These are phyloP conservation scores for Marvania coccoides DNA, from an alignment of 139 green algal species.

Conservation along the genomic window DNA sequence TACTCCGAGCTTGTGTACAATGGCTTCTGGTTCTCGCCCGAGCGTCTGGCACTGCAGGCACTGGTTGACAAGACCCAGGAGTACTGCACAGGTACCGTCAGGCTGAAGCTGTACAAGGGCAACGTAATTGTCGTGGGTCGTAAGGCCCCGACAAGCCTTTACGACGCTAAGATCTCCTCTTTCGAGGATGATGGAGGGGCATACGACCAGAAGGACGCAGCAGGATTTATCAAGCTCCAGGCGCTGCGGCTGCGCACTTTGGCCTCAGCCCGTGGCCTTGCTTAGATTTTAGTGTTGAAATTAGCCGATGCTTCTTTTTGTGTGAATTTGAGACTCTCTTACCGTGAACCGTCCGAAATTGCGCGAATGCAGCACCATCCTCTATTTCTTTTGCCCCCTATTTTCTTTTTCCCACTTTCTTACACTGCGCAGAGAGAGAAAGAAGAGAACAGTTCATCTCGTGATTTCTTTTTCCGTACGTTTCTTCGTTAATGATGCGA, in stretches of 20 bases:
- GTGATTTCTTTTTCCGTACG: too few relatives aligned
- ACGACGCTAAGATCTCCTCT: slow-evolving; percentile 82
- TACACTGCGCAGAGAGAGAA: too few relatives aligned
- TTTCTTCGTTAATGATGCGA: too few relatives aligned
- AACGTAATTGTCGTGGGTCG: slow-evolving; percentile 76
- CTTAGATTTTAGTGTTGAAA: too few relatives aligned
- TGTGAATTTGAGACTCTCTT: too few relatives aligned
- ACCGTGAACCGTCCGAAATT: too few relatives aligned
- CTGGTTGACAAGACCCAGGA: slow-evolving; percentile 81
- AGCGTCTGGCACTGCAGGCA: slow-evolving; percentile 82
- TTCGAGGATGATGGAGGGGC: slow-evolving; percentile 94
- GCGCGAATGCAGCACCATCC: too few relatives aligned
- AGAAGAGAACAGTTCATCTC: too few relatives aligned
- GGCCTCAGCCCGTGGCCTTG: too few relatives aligned
- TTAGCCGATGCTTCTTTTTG: too few relatives aligned
- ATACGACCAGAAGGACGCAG: slow-evolving; percentile 89
- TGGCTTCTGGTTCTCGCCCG: slow-evolving; percentile 73
- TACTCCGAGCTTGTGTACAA: slow-evolving; percentile 90
- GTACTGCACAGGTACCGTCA: slow-evolving; percentile 65
- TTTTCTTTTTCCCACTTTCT: too few relatives aligned
- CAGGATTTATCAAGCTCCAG: slow-evolving; percentile 90
- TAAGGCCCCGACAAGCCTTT: slow-evolving; percentile 60
- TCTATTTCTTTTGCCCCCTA: too few relatives aligned
- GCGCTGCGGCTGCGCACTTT: slow-evolving; percentile 81
- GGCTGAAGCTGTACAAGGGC: slow-evolving; percentile 92